phyloP scores from a whole-genome alignment of 306 rosid genomes.

The Lathyrus oleraceus region DNA sequence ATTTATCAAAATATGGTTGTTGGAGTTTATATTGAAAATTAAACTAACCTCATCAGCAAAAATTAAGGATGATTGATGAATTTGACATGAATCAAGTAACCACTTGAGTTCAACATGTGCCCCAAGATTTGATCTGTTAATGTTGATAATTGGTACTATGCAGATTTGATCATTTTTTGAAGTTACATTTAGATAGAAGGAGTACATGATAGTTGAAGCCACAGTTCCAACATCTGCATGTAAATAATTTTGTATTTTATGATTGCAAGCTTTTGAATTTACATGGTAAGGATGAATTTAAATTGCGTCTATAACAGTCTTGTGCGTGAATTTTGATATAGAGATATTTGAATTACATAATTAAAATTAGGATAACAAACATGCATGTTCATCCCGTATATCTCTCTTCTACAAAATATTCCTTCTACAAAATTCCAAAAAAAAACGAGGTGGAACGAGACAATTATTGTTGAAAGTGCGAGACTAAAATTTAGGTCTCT shows the following conservation, averaged over 20 bases:
- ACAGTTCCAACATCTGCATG: conserved; percentile 67
- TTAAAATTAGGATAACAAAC: too few relatives aligned
- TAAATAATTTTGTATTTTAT: conserved; percentile 11
- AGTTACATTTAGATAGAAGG: conserved; percentile 72
- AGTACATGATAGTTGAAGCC: conserved; percentile 73
- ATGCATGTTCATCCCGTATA: too few relatives aligned
- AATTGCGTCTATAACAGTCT: too few relatives aligned
- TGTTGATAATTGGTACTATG: conserved; percentile 80
- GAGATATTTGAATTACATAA: too few relatives aligned
- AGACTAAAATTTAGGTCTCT: too few relatives aligned
- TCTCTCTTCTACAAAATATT: too few relatives aligned
- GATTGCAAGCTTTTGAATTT: too few relatives aligned
- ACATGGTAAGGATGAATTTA: too few relatives aligned
- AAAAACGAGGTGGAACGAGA: too few relatives aligned
- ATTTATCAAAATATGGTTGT: background rate
- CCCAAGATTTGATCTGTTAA: conserved; percentile 59
- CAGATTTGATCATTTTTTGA: conserved; percentile 48
- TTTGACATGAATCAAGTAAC: conserved; percentile 83
- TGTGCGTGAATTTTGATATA: too few relatives aligned
- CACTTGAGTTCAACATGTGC: conserved; percentile 77
- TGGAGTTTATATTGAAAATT: background rate
- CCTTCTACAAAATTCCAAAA: too few relatives aligned
- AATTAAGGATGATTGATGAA: conserved; percentile 64
- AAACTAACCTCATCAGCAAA: conserved; percentile 78
- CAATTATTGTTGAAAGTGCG: too few relatives aligned